Conservation (phyloP, 192 early-diverging fungal genomes). For the Backusella mclennaniae region DNA sequence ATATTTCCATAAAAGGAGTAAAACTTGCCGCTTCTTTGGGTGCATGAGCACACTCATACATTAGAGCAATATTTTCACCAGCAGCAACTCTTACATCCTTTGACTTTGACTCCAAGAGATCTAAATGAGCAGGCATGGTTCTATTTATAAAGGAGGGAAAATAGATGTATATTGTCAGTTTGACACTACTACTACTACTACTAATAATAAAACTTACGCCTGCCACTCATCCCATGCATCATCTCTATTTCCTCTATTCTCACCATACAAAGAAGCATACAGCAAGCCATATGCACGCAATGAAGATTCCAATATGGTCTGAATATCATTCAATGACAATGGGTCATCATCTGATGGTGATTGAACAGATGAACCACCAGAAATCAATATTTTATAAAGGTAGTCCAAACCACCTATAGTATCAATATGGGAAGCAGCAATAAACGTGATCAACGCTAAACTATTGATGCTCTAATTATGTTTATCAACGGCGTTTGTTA, state of each 20-base stretch:
- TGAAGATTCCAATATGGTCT: not conserved
- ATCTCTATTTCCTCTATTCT: not conserved
- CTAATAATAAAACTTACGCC: not conserved
- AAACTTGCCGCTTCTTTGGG: not conserved
- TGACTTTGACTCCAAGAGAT: not conserved
- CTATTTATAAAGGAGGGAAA: not conserved
- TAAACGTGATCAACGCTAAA: constrained; percentile 2
- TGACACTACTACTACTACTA: too few relatives aligned
- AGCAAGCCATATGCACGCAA: constrained; percentile 5
- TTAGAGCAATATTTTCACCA: constrained; percentile 9
- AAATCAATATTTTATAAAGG: constrained; percentile 1
- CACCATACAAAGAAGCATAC: constrained; percentile 14
- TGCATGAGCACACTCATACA: not conserved
- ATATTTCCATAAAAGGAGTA: not conserved
- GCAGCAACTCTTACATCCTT: not conserved
- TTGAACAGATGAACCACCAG: not conserved
- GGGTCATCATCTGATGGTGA: not conserved
- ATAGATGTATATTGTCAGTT: not conserved
- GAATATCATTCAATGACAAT: not conserved
- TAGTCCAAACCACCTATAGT: not conserved
- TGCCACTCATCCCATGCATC: constrained; percentile 8
- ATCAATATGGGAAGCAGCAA: constrained; percentile 8
- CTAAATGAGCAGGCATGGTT: not conserved
- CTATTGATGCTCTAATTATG: constrained; percentile 5
- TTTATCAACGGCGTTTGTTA: not conserved